These are phyloP conservation scores for Ottelia alismoides DNA, from an alignment of 106 monocot species.

Conservation along the genomic window DNA sequence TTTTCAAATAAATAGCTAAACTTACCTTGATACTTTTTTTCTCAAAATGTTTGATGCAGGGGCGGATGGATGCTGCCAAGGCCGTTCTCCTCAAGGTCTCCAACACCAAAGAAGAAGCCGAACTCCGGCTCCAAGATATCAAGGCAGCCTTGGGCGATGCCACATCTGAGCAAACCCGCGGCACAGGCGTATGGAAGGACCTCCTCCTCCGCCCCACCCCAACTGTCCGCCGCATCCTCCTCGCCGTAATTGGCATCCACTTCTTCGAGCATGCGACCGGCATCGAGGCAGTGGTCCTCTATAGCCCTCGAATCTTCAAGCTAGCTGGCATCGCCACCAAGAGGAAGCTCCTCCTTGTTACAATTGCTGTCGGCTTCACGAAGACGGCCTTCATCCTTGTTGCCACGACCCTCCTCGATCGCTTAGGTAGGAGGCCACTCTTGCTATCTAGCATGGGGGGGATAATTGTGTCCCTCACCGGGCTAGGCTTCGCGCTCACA, in stretches of 20 bases:
- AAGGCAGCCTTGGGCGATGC: slow-evolving; percentile 12
- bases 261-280: slow-evolving; percentile 58
- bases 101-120: slow-evolving; percentile 21
- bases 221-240: slow-evolving; percentile 20
- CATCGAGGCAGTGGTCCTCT: slow-evolving; percentile 48
- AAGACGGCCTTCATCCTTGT: slow-evolving; percentile 43
- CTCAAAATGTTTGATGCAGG: no score
- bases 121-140: slow-evolving; percentile 14
- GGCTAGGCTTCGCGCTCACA: slow-evolving; percentile 14
- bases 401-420: slow-evolving; percentile 30
- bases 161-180: neutral
- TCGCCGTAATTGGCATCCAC: slow-evolving; percentile 30
- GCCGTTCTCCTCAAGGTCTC: slow-evolving; percentile 19
- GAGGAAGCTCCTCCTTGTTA: slow-evolving; percentile 27
- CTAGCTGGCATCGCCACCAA: slow-evolving; percentile 23
- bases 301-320: slow-evolving; percentile 41
- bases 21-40: no score
- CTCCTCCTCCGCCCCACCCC: slow-evolving; percentile 16
- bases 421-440: slow-evolving; percentile 28
- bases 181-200: slow-evolving; percentile 24
- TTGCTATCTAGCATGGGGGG: slow-evolving; percentile 26
- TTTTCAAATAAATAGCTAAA: no score
- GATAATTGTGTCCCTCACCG: slow-evolving; percentile 18
- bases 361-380: slow-evolving; percentile 33
- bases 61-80: slow-evolving; percentile 15